These are phyloP conservation scores for Calonectria pseudoreteaudii DNA, from an alignment of 2,329 filamentous ascomycete species.

Conservation along the genomic window DNA sequence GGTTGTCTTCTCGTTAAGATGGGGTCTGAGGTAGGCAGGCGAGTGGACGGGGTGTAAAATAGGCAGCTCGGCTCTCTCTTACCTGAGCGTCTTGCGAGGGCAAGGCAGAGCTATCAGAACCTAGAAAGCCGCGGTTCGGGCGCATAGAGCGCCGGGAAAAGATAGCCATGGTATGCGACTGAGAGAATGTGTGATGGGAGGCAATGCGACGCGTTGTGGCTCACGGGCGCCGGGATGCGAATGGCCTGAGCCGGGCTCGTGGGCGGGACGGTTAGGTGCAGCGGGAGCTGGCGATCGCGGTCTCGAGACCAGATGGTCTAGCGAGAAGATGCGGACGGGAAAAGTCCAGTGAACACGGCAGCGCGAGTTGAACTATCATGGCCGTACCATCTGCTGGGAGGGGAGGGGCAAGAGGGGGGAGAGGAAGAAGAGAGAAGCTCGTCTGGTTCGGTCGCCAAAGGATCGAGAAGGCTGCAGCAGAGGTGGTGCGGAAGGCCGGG, in stretches of 20 bases:
- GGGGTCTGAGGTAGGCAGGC: constrained; percentile 17
- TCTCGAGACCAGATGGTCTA: constrained; percentile 11
- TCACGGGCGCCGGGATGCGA: constrained; percentile 13
- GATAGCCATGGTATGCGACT: constrained; percentile 44
- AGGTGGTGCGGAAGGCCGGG: constrained; percentile 37
- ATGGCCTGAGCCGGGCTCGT: constrained; percentile 32
- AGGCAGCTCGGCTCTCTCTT: constrained; percentile 37
- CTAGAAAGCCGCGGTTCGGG: constrained; percentile 63
- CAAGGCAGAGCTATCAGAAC: constrained; percentile 63
- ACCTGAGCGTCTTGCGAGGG: constrained; percentile 62
- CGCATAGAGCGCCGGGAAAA: constrained; percentile 44
- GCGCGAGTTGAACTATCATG: constrained; percentile 32
- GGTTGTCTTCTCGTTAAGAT: neutral
- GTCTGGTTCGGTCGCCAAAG: constrained; percentile 22
- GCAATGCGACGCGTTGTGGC: constrained; percentile 35
- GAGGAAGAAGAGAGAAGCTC: constrained; percentile 27
- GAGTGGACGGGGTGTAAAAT: neutral
- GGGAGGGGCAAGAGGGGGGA: constrained; percentile 12
- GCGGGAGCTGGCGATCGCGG: constrained; percentile 12
- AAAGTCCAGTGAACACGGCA: constrained; percentile 24
- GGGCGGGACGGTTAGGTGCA: constrained; percentile 16
- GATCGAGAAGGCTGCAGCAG: constrained; percentile 32
- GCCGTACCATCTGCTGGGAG: constrained; percentile 23
- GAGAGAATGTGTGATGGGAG: constrained; percentile 30
- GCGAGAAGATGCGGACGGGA: constrained; percentile 29